Percentiles rank a stretch among this genome's conserved stretches.
Evolutionary conservation across 2,329 filamentous ascomycete genomes (phyloP).

Genomic region (Cordyceps javanica): DNA sequence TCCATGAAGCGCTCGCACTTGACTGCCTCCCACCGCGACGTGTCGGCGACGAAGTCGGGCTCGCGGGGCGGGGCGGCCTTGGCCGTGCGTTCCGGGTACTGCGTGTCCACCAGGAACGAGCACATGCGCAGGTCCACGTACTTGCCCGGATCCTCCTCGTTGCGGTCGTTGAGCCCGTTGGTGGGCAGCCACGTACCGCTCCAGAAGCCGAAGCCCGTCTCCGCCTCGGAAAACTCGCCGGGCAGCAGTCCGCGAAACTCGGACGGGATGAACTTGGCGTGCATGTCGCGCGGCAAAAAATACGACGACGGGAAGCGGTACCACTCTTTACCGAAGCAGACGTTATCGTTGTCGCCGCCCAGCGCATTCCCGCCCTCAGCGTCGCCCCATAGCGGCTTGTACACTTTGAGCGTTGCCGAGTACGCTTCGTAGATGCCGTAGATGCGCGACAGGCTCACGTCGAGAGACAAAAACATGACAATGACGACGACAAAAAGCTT

Average conservation of each 20-base stretch:
- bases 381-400: conserved; percentile 57
- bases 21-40: conserved; percentile 69
- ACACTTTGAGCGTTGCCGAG: conserved; percentile 69
- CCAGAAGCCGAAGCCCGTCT: conserved; percentile 63
- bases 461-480: conserved; percentile 57
- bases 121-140: conserved; percentile 74
- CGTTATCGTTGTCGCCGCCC: conserved; percentile 55
- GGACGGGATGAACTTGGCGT: conserved; percentile 83
- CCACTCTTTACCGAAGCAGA: conserved; percentile 97
- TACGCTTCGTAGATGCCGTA: conserved; percentile 77
- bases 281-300: conserved; percentile 76
- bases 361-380: conserved; percentile 41
- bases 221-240: conserved; percentile 78
- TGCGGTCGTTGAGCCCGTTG: conserved; percentile 84
- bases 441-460: conserved; percentile 64
- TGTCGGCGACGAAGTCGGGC: conserved; percentile 71
- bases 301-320: conserved; percentile 95
- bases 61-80: conserved; percentile 53
- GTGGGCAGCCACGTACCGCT: conserved; percentile 81
- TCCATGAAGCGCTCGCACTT: conserved; percentile 78
- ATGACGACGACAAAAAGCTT: conserved; percentile 60
- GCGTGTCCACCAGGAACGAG: conserved; percentile 81
- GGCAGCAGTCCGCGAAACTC: conserved; percentile 86
- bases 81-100: conserved; percentile 54
- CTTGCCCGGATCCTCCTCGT: conserved; percentile 80